Evolutionary conservation across 441 rosid species (phyloP), one percentile per base, ranked within the genome.

Genomic region (Adansonia madagascariensis): DNA sequence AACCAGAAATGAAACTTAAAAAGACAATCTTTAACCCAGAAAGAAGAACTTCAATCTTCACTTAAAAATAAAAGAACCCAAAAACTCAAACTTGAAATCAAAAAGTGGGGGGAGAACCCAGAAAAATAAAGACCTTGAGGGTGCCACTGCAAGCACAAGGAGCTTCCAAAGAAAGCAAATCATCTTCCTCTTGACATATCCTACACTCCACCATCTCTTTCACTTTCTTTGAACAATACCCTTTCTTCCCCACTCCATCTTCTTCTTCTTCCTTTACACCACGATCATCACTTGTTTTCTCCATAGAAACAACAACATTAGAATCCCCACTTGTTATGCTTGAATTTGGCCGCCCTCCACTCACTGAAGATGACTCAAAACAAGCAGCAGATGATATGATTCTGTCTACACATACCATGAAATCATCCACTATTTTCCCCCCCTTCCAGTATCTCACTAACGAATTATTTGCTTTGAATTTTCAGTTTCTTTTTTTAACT

Each of bases 91-190:
- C 49, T 59, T 35, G 18, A 72, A 60, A 50, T 43, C 46, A 73
- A 8, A 10, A 18, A 15, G 0, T 24, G 17, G 1, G 60, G 44
- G 4, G 39, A 76, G 12, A 64, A 39, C 17, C 27, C 22, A 50
- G 31, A 49, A 71, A 76, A 66, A 74, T 22, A 20, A 50, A 61
- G 77, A 90, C 91, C 94, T 90, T 90, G 73, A 90, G 89, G 71
- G 89, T 87, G 81, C 94, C 94, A 79, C 80, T 86, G 20, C 94
- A 90, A 73, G 90, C 87, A 77, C 91, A 90, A 61, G 94, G 94
- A 84, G 87, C 82, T 71, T 90, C 94, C 91, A 88, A 79, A n/a
- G 80, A 78, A 39, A 24, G 76, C 3, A 78, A 77, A 4, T 90
- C 82, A 67, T 84, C 91, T 69, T 88, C 94, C 77, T 90, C 91